Evolutionary conservation across 2,329 filamentous ascomycete species (phyloP), one percentile per base, ranked within the genome.

Genomic region (Zopfia rhizophila): DNA sequence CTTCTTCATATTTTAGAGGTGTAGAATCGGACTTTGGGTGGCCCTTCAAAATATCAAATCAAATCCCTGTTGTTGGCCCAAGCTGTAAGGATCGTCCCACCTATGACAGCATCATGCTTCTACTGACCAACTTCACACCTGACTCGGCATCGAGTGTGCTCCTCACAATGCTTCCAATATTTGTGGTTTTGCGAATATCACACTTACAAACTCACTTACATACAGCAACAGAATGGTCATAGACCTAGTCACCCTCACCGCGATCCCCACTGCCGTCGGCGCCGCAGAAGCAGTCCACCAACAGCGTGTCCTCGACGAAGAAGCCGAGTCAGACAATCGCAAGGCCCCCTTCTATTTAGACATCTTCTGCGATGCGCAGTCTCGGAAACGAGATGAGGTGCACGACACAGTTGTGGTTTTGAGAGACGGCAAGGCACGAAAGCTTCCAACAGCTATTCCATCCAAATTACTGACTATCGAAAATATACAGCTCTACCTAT

Each of bases 271-370:
- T 29, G 70, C 73, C 7, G 74, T 78, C 8, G 78, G 78, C 56
- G 74, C 79, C 18, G 75, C 74, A 27, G 75, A 81, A 70, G 78
- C 76, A 37, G 75, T 80, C 12, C 70, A 72, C 18, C 72, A 79
- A 48, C 76, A 79, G 45, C 68, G 74, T 44, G 68, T 77, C 23
- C 68, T 75, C 23, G 77, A 79, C 49, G 74, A 74, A 48, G 76
- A 79, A 61, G 74, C 75, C 19, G 72, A 75, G 30, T 73, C 75
- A 21, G 71, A 77, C 39, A 71, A 73, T 16, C 77, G 76, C 13
- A 77, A 78, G 66, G 69, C 75, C 22, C 78, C 78, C 36, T 81
- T 81, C 63, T 72, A 76, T 44, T 52, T 81, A n/a, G 75, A 79
- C 51, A 73, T 77, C 12, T 73, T 61, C 45, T 74, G 78, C 48